phyloP scores from a whole-genome alignment of 495 filamentous ascomycete species.

The Parachaetomium inaequale region DNA sequence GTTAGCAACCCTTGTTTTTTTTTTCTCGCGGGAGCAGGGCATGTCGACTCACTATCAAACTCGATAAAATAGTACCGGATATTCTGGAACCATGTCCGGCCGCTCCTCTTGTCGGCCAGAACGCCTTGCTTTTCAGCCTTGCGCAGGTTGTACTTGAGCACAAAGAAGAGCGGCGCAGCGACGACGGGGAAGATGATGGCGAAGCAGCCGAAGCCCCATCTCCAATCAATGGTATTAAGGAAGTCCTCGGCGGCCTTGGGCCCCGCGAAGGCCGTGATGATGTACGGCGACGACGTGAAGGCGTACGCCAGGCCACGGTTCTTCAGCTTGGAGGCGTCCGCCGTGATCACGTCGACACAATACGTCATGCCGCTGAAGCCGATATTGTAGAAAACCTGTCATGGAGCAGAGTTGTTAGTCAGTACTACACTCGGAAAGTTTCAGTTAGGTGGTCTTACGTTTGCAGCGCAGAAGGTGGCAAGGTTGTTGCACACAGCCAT shows the following conservation, averaged over 20 bases:
- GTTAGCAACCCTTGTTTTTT: background rate
- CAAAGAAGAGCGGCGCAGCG: conserved; percentile 42
- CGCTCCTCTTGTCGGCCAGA: conserved; percentile 24
- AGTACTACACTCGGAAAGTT: background rate
- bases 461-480: conserved; percentile 27
- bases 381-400: conserved; percentile 38
- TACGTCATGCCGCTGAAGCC: conserved; percentile 47
- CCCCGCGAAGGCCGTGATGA: conserved; percentile 52
- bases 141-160: conserved; percentile 49
- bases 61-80: conserved; percentile 50
- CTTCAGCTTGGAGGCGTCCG: conserved; percentile 55
- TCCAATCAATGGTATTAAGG: conserved; percentile 45
- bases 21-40: background rate
- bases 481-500: conserved; percentile 33
- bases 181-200: conserved; percentile 52
- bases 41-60: conserved; percentile 45
- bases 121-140: conserved; percentile 45
- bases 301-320: conserved; percentile 57
- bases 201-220: conserved; percentile 58
- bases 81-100: conserved; percentile 48
- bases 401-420: background rate
- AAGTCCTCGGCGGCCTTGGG: conserved; percentile 41
- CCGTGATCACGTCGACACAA: conserved; percentile 54
- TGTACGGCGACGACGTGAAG: conserved; percentile 55
- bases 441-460: background rate